Base-by-base conservation (phyloP, 306 rosid species). In the Cucurbita pepo region DNA sequence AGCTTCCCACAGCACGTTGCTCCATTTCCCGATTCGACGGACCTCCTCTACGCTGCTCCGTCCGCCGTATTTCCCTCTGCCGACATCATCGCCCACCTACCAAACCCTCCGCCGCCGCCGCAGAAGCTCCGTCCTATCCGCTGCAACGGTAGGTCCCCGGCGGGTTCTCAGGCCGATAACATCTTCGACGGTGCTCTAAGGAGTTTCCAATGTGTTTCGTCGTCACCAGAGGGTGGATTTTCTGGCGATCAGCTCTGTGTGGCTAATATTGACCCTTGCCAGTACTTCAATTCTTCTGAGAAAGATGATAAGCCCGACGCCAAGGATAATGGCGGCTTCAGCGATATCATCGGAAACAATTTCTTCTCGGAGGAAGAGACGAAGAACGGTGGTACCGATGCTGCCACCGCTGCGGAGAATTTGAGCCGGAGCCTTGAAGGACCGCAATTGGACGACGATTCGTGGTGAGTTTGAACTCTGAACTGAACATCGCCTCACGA, bases 51-150 rank as follows among this genome's bases (percentile, higher is more conserved):
- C 82, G 22, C 81, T 45, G 74, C 82, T 30, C 61, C 82, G 8
- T 66, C 73, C 47, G 41, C 81, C 37, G 63, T 44, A 71, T 16
- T 81, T 72, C 81, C 76, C 61, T 54, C 82, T 2, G 48, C 70
- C 3, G 75, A 79, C 41, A 12, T 66, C 48, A 38, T 78, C 74
- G 37, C 76, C 43, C 75, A 63, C 73, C 52, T 56, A 6, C 77
- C 79, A 7, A 69, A 52, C 82, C 78, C 76, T 56, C 85, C 83
- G 72, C 86, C 87, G 62, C 85, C 83, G 73, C 85, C 90, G 21
- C 96, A 87, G 81, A 94, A 90, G 76, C 98, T 94, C 76, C 95
- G 91, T 12, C 95, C 97, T 10, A 85, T 90, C 69, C 77, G 98
- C 76, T 75, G 74, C 84, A 77, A 51, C 80, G 79, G 63, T 34